Evolutionary conservation across 352 stramenopile genomes (phyloP).

Genomic region (Pythium sukuiense): DNA sequence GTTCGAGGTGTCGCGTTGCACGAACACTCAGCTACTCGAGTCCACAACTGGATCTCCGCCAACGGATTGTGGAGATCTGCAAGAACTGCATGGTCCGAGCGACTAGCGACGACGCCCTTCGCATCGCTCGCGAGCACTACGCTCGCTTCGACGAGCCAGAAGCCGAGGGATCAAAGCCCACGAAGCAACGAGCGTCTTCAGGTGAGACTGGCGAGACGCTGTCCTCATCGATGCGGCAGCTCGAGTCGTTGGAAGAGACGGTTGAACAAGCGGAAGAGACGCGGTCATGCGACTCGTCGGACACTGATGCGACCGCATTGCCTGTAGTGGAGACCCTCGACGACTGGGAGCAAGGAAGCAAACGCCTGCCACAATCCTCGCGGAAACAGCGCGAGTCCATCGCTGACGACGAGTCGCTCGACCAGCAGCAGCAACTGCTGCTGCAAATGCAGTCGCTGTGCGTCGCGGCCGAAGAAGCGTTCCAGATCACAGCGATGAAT

Average conservation of each 20-base stretch:
- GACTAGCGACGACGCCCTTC: constrained; percentile 6
- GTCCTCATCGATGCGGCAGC: neutral
- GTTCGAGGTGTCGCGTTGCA: constrained; percentile 14
- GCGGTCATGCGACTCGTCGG: neutral
- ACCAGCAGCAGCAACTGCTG: constrained; percentile 7
- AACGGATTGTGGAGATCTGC: constrained; percentile 18
- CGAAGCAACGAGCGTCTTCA: neutral
- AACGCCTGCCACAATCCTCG: neutral
- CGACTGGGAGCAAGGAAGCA: neutral
- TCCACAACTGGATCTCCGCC: constrained; percentile 1
- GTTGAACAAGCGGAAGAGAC: neutral
- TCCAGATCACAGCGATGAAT: constrained; percentile 14
- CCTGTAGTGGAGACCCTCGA: constrained; percentile 10
- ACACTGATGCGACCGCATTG: neutral
- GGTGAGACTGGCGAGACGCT: neutral
- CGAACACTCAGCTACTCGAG: constrained; percentile 8
- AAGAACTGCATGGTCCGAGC: constrained; percentile 15
- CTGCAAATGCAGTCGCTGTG: constrained; percentile 12
- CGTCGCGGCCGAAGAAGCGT: constrained; percentile 14
- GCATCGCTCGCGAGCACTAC: constrained; percentile 17
- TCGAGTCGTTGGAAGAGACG: neutral
- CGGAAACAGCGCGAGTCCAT: neutral
- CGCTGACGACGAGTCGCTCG: neutral
- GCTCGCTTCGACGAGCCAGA: neutral
- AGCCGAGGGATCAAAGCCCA: too few relatives aligned